Percentiles rank a stretch among this genome's conserved stretches.
These are phyloP conservation scores for Colletotrichum endophyticum DNA, from an alignment of 2,329 filamentous ascomycete genomes.

Conservation along the genomic window DNA sequence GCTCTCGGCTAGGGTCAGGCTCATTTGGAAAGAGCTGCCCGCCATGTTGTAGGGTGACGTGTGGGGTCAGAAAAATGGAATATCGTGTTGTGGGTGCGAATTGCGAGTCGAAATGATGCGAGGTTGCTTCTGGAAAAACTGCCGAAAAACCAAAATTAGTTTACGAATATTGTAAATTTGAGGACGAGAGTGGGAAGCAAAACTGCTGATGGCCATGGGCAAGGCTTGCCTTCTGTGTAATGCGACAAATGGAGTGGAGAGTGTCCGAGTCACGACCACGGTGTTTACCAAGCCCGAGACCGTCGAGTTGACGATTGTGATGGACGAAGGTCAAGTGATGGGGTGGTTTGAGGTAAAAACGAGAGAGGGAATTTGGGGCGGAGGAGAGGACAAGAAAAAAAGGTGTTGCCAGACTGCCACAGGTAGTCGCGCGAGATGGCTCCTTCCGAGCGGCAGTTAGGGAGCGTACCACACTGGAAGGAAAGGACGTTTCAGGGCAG, in stretches of 20 bases:
- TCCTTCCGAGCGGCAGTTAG: background rate
- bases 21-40: background rate
- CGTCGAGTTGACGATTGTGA: background rate
- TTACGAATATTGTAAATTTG: background rate
- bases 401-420: background rate
- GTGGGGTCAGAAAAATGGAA: fast-evolving
- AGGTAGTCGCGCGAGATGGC: background rate
- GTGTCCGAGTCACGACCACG: background rate
- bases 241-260: background rate
- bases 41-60: background rate
- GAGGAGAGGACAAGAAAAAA: background rate
- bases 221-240: background rate
- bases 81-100: background rate
- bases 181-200: background rate
- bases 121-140: background rate
- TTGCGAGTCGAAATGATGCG: background rate
- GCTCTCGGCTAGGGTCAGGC: background rate
- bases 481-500: background rate
- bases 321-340: background rate
- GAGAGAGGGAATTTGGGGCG: background rate
- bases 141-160: background rate
- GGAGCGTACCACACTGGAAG: background rate
- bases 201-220: background rate
- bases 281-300: background rate
- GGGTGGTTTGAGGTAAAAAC: background rate